A percentile compares a stretch with the other conserved stretches of the same genome.
Conservation (phyloP, 2,329 filamentous ascomycete genomes). For the Thelonectria discophora region DNA sequence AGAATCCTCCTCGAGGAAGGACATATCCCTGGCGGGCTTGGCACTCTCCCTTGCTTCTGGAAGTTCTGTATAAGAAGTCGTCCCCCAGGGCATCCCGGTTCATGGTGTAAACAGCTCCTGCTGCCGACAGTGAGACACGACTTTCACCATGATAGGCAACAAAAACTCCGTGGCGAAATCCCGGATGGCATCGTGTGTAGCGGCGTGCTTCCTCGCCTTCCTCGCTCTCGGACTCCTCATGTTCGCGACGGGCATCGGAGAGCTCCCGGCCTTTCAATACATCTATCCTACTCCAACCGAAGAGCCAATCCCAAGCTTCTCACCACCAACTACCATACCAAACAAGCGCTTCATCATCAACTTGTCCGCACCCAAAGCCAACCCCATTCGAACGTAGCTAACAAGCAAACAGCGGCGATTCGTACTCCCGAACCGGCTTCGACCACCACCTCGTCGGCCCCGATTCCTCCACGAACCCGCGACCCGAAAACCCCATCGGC, state of each 20-base stretch:
- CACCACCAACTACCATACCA: background rate
- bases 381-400: no score
- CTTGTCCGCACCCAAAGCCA: background rate
- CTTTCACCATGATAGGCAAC: no score
- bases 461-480: background rate
- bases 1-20: no score
- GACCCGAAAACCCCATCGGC: conserved; percentile 7
- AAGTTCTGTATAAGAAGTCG: no score
- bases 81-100: no score
- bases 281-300: background rate
- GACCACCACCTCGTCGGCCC: background rate
- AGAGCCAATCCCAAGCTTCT: background rate
- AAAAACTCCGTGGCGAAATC: no score
- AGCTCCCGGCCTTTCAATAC: background rate
- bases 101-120: no score
- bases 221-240: background rate
- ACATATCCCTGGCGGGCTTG: no score
- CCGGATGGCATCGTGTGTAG: no score
- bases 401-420: conserved; percentile 5
- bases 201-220: background rate
- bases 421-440: conserved; percentile 8
- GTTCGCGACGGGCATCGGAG: background rate
- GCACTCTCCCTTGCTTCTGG: no score
- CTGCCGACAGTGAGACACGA: no score
- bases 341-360: background rate